Base-by-base conservation (phyloP, 1,139 yeast species). In the Pneumocystis murina region DNA sequence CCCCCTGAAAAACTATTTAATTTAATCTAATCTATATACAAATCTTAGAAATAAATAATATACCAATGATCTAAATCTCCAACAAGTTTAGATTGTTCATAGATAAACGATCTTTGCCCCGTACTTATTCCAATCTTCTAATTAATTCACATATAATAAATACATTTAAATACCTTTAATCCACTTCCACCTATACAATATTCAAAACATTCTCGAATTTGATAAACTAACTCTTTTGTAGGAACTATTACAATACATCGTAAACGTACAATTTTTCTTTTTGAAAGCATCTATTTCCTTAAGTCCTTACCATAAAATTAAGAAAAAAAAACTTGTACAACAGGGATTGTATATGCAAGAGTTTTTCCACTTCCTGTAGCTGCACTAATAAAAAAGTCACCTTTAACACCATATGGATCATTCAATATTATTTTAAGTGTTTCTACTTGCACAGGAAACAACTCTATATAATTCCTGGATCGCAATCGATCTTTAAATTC, bases 361-460 rank as follows among this genome's bases (percentile, higher is more conserved):
- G 99, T 92, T 72, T 92, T 92, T 71, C 99, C 99, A 0, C 96
- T 87, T 62, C 99, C 99, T 0, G 99, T 92, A 4, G 95, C 84
- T 1, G 98, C 96, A 73, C 92, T 91, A 4, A 92, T 96, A 61
- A 92, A 77, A 20, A 90, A 75, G 59, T 76, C 79, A 0, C 95
- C 94, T 60, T 24, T 48, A 12, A 80, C 78, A n/a, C 84, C 58
- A 48, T 60, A 70, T 63, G 72, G 75, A 14, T 38, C 14, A 58
- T 58, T 54, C 72, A 69, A 16, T 79, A 77, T 66, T 84, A 87
- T 4, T 77, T 95, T 95, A 2, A 76, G 70, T 2, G 72, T 70
- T 66, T 80, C 82, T 1, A 81, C 82, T 67, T 77, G 72, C 2
- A 74, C 72, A 0, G 71, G 63, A 43, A 88, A 77, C 68, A 85